Evolutionary conservation across 495 filamentous ascomycete species (phyloP).

Genomic region (Amorphotheca resinae): DNA sequence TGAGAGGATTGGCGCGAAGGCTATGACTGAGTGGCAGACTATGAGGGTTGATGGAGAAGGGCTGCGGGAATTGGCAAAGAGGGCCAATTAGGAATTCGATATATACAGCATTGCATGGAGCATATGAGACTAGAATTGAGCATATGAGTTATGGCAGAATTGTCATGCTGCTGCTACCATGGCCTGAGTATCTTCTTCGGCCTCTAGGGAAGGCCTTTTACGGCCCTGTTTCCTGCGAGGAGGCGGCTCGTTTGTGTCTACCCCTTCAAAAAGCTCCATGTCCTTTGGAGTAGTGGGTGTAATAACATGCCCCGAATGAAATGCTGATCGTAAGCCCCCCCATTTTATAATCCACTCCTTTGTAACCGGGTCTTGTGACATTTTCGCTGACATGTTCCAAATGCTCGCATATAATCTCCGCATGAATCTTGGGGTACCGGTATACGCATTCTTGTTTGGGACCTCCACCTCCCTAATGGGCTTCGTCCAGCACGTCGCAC

Average conservation of each 20-base stretch:
- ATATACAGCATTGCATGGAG: background rate
- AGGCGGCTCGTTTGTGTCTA: too few relatives aligned
- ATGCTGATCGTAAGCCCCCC: conserved; percentile 6
- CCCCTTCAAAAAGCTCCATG: conserved; percentile 14
- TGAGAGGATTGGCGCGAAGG: conserved; percentile 56
- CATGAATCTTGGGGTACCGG: conserved; percentile 2
- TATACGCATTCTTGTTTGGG: background rate
- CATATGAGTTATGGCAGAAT: too few relatives aligned
- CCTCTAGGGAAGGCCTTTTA: background rate
- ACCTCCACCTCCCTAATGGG: background rate
- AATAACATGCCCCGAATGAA: background rate
- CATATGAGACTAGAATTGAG: background rate
- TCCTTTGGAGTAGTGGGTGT: conserved; percentile 4
- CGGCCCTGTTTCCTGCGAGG: too few relatives aligned
- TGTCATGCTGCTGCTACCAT: background rate
- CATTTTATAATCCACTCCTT: conserved; percentile 14
- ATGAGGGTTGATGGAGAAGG: conserved; percentile 77
- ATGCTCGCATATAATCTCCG: conserved; percentile 13
- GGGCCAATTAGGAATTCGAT: conserved; percentile 6
- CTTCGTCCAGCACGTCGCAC: background rate
- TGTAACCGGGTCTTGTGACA: conserved; percentile 11
- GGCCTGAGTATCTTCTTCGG: background rate
- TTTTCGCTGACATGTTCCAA: conserved; percentile 13
- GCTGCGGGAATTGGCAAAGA: conserved; percentile 46
- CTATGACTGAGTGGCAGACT: conserved; percentile 77